Evolutionary conservation across 352 stramenopile species (phyloP).

Genomic region (Pythium periplocum): DNA sequence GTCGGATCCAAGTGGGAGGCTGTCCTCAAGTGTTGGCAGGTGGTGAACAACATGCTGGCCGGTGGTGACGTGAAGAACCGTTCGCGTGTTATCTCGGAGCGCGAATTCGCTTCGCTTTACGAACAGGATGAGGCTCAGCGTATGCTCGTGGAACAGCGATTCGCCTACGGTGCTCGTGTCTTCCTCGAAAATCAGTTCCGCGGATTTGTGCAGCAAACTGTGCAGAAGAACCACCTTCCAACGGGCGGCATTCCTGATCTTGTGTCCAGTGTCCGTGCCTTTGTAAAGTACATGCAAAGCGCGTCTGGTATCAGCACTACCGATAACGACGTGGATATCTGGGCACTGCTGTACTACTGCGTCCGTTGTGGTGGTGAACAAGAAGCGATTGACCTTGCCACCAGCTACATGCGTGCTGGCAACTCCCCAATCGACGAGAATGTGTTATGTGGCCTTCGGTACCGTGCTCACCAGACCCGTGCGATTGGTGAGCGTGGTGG

Average conservation of each 20-base stretch:
- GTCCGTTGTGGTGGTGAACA: conserved; percentile 66
- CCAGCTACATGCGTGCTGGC: conserved; percentile 30
- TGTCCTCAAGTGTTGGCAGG: conserved; percentile 78
- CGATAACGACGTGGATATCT: conserved; percentile 53
- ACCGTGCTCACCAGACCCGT: conserved; percentile 56
- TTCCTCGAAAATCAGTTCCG: conserved; percentile 81
- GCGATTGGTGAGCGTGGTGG: conserved; percentile 31
- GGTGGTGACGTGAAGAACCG: conserved; percentile 43
- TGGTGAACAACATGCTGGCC: conserved; percentile 59
- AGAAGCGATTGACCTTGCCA: conserved; percentile 57
- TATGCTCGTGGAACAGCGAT: conserved; percentile 38
- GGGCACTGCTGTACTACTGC: conserved; percentile 78
- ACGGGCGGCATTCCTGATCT: conserved; percentile 67
- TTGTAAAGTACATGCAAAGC: conserved; percentile 72
- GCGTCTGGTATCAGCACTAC: conserved; percentile 36
- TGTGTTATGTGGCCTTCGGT: conserved; percentile 54
- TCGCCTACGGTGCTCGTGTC: conserved; percentile 61
- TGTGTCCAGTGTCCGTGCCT: conserved; percentile 68
- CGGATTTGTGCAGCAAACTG: conserved; percentile 69
- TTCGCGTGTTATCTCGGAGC: conserved; percentile 41
- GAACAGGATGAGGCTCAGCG: conserved; percentile 31
- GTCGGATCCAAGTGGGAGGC: conserved; percentile 69
- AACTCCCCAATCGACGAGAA: conserved; percentile 47
- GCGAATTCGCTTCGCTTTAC: conserved; percentile 39
- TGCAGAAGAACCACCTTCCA: conserved; percentile 67